Conservation (phyloP, 805 yeast genomes). For the Candida maesae region DNA sequence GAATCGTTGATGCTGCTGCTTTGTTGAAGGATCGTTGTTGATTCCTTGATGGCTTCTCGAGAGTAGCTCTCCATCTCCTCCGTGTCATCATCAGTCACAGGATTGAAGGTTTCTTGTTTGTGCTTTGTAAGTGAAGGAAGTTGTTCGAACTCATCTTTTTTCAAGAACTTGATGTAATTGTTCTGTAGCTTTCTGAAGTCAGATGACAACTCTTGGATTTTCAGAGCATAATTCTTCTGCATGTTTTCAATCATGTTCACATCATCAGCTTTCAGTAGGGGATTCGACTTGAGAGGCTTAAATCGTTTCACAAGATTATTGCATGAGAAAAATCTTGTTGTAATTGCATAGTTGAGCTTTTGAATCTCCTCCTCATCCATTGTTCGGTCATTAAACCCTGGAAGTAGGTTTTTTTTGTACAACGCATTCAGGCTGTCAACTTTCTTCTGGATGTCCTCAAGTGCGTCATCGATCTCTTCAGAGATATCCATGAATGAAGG, state of each 20-base stretch:
- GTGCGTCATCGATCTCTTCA: slow-evolving; percentile 61
- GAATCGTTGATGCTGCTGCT: slow-evolving; percentile 35
- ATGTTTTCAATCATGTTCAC: slow-evolving; percentile 69
- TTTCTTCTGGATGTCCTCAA: slow-evolving; percentile 48
- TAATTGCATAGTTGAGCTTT: slow-evolving; percentile 66
- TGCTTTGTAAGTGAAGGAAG: slow-evolving; percentile 28
- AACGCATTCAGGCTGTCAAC: slow-evolving; percentile 60
- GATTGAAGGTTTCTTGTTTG: slow-evolving; percentile 17
- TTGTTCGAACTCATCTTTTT: slow-evolving; percentile 70
- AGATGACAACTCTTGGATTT: slow-evolving; percentile 75
- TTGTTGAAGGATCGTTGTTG: slow-evolving; percentile 36
- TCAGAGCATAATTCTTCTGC: slow-evolving; percentile 79
- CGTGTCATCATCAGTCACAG: slow-evolving; percentile 32
- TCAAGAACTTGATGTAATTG: slow-evolving; percentile 77
- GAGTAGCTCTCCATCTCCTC: slow-evolving; percentile 48
- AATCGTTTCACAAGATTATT: slow-evolving; percentile 72
- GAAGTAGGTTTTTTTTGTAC: slow-evolving; percentile 79
- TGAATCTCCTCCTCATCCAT: slow-evolving; percentile 78
- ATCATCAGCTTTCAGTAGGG: slow-evolving; percentile 39
- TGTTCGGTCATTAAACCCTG: slow-evolving; percentile 81
- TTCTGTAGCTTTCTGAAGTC: slow-evolving; percentile 84
- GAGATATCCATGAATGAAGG: slow-evolving; percentile 78
- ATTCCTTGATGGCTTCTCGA: slow-evolving; percentile 47
- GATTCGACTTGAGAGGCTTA: slow-evolving; percentile 38
- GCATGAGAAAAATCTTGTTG: slow-evolving; percentile 73